Evolutionary conservation across 805 yeast genomes (phyloP).

Genomic region (Ogataea polymorpha): DNA sequence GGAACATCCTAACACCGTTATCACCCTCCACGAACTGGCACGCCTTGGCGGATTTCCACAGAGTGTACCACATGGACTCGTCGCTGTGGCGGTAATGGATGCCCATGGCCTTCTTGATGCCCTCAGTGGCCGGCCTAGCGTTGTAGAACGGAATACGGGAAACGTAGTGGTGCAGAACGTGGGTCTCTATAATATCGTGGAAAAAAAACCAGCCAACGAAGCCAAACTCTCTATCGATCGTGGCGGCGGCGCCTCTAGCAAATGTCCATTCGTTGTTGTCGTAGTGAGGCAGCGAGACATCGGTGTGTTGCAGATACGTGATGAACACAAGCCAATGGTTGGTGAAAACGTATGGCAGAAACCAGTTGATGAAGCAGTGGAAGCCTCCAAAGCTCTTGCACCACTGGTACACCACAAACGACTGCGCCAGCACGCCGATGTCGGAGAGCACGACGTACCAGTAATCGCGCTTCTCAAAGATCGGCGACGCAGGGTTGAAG

Average conservation of each 20-base stretch:
- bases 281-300: constrained; percentile 77
- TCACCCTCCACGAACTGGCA: constrained; percentile 77
- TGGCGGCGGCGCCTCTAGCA: constrained; percentile 88
- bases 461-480: constrained; percentile 71
- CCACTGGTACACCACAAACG: constrained; percentile 56
- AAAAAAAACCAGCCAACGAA: constrained; percentile 73
- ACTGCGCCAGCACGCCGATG: constrained; percentile 60
- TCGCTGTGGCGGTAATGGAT: constrained; percentile 63
- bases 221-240: constrained; percentile 81
- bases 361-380: constrained; percentile 64
- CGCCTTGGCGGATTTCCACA: constrained; percentile 59
- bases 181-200: constrained; percentile 90
- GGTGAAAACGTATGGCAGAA: constrained; percentile 72
- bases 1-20: constrained; percentile 67
- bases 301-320: constrained; percentile 82
- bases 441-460: constrained; percentile 71
- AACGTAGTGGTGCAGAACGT: constrained; percentile 80
- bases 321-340: constrained; percentile 91
- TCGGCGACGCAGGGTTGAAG: constrained; percentile 69
- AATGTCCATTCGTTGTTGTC: constrained; percentile 74
- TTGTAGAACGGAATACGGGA: constrained; percentile 86
- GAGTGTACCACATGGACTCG: constrained; percentile 70
- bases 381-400: constrained; percentile 59
- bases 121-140: constrained; percentile 76
- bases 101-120: constrained; percentile 83